phyloP scores from a whole-genome alignment of 805 yeast species.

The Nakazawaea wyomingensis region DNA sequence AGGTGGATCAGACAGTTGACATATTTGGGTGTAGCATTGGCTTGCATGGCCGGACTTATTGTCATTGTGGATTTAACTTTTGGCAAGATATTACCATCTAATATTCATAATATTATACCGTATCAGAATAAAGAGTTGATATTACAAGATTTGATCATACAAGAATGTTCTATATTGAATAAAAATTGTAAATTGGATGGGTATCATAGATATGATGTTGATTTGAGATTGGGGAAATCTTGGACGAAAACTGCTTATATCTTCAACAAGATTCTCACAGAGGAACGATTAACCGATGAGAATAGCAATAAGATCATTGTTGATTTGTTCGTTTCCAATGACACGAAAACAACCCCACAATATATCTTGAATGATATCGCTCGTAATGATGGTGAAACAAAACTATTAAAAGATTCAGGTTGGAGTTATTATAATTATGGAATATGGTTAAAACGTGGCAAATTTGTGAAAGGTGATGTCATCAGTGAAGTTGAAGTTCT shows the following conservation, averaged over 20 bases:
- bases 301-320: constrained; percentile 30
- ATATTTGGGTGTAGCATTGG: constrained; percentile 19
- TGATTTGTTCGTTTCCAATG: constrained; percentile 33
- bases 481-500: constrained; percentile 61
- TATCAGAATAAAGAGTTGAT: constrained; percentile 38
- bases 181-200: constrained; percentile 21
- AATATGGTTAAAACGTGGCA: constrained; percentile 56
- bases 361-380: constrained; percentile 23
- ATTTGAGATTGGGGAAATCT: constrained; percentile 37
- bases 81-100: constrained; percentile 28
- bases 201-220: constrained; percentile 45
- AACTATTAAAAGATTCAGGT: constrained; percentile 32
- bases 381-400: not conserved
- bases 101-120: constrained; percentile 25
- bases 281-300: constrained; percentile 3
- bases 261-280: constrained; percentile 20
- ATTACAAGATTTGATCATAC: constrained; percentile 14
- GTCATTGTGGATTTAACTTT: constrained; percentile 32
- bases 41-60: constrained; percentile 22
- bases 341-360: constrained; percentile 30
- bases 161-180: constrained; percentile 10
- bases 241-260: constrained; percentile 40
- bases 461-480: constrained; percentile 26
- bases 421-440: constrained; percentile 47
- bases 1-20: constrained; percentile 26